Conservation (phyloP, 2,329 filamentous ascomycete species). For the Allantophomopsis lycopodina region DNA sequence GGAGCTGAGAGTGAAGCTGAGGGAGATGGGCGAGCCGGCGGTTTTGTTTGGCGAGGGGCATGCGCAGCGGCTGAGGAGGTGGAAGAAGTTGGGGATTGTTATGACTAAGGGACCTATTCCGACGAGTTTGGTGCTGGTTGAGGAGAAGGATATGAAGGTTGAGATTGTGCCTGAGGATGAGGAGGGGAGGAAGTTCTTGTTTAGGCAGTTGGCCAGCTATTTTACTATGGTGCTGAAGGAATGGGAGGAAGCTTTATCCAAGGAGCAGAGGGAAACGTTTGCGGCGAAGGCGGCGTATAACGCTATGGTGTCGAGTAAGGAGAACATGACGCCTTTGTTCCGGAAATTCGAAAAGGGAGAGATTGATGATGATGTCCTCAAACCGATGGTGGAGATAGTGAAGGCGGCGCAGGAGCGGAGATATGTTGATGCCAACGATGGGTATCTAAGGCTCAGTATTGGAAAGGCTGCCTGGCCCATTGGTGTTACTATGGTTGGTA, state of each 20-base stretch:
- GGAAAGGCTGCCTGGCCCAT: slow-evolving; percentile 98
- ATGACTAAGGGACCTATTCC: slow-evolving; percentile 70
- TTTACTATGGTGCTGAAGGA: slow-evolving; percentile 91
- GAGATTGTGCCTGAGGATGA: slow-evolving; percentile 45
- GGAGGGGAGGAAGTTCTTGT: slow-evolving; percentile 57
- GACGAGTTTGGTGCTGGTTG: slow-evolving; percentile 66
- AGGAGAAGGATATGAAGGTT: slow-evolving; percentile 84
- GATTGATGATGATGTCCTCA: slow-evolving; percentile 64
- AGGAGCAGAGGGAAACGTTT: slow-evolving; percentile 50
- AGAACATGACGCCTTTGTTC: slow-evolving; percentile 71
- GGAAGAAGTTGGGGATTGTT: slow-evolving; percentile 46
- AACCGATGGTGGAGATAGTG: slow-evolving; percentile 83
- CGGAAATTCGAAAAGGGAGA: slow-evolving; percentile 75
- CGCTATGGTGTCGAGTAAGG: slow-evolving; percentile 75
- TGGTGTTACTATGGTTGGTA: slow-evolving; percentile 98
- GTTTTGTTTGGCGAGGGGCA: slow-evolving; percentile 74
- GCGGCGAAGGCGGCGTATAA: slow-evolving; percentile 71
- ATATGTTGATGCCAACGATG: slow-evolving; percentile 95
- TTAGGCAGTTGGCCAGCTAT: slow-evolving; percentile 82
- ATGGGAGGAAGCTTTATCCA: slow-evolving; percentile 68
- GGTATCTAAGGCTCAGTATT: slow-evolving; percentile 84
- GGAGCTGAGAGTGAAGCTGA: slow-evolving; percentile 53
- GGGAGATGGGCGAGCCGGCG: slow-evolving; percentile 59
- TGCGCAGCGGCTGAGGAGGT: slow-evolving; percentile 53
- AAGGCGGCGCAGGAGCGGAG: slow-evolving; percentile 76